phyloP scores from a whole-genome alignment of 768 basidiomycete genomes.

The Cyathus striatus region DNA sequence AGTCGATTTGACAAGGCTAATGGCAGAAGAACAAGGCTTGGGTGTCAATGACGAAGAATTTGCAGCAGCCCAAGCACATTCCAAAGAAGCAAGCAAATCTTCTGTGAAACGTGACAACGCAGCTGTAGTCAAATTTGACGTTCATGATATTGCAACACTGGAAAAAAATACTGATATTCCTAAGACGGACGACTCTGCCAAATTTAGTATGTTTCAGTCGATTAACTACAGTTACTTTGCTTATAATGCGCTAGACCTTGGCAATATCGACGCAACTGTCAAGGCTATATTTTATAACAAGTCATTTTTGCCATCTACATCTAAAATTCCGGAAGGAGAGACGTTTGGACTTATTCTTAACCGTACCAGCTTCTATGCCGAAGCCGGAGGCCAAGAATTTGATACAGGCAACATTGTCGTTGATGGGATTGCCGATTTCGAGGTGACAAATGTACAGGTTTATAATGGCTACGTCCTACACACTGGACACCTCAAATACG shows the following conservation, averaged over 20 bases:
- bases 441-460: conserved; percentile 88
- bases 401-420: conserved; percentile 95
- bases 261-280: conserved; percentile 70
- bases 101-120: conserved; percentile 63
- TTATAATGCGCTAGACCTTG: conserved; percentile 50
- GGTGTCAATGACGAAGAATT: conserved; percentile 85
- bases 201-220: conserved; percentile 75
- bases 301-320: conserved; percentile 65
- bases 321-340: conserved; percentile 55
- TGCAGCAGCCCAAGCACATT: conserved; percentile 80
- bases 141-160: conserved; percentile 86
- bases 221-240: conserved; percentile 1
- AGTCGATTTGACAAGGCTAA: conserved; percentile 90
- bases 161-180: conserved; percentile 74
- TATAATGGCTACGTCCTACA: conserved; percentile 97
- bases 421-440: conserved; percentile 88
- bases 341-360: conserved; percentile 87
- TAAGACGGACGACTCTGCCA: conserved; percentile 90
- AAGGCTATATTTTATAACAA: conserved; percentile 85
- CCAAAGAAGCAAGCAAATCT: conserved; percentile 89
- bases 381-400: conserved; percentile 95
- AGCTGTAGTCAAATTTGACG: conserved; percentile 85
- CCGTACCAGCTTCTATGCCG: conserved; percentile 94
- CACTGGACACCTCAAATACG: conserved; percentile 87
- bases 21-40: conserved; percentile 92